Base-by-base conservation (phyloP, 768 basidiomycete species). In the Lactarius evosmus region DNA sequence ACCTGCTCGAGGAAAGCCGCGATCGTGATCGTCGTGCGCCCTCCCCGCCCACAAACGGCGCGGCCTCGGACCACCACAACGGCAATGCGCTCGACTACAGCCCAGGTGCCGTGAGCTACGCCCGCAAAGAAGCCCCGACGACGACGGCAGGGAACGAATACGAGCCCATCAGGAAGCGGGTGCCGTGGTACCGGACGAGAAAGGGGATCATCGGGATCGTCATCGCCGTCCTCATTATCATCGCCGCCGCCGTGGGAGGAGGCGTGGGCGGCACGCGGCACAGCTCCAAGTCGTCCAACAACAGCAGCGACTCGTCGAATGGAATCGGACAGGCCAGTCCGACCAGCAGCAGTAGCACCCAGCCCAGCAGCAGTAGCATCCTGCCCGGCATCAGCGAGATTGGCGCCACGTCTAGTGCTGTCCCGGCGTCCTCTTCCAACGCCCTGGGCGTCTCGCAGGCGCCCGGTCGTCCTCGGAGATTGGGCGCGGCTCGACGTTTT, bases 231-330 rank as follows among this genome's bases (percentile, higher is more conserved):
- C 32, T 85, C 46, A 68, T 83, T 32, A 64, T 84, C 56, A 58
- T 86, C 49, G 85, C 74, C 1, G 85, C 79, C 1, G 75, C 82
- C 2, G 78, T 87, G 8, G 86, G 84, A 0, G 86, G 84, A 25
- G 84, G 78, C 0, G 85, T 85, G 1, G 86, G 83, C 25, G 85
- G 80, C 12, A 80, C 79, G 32, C 67, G 41, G 4, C 61, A 66
- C 33, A 36, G 46, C 51, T 38, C 46, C 27, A 6, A 32, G 14
- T 14, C 25, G 1, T 4, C 9, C 12, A 17, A 3, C 22, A 33
- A 22, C 25, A 34, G 27, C 29, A 34, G n/a, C 32, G 19, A 16
- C 11, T 32, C 32, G 5, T 7, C 56, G 5, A 46, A 4, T 33
- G 22, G 17, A 7, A 16, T 33, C 30, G 57, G 44, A 49, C 32